These are phyloP conservation scores for Sarocladium strictum DNA, from an alignment of 2,329 filamentous ascomycete genomes.

Conservation along the genomic window DNA sequence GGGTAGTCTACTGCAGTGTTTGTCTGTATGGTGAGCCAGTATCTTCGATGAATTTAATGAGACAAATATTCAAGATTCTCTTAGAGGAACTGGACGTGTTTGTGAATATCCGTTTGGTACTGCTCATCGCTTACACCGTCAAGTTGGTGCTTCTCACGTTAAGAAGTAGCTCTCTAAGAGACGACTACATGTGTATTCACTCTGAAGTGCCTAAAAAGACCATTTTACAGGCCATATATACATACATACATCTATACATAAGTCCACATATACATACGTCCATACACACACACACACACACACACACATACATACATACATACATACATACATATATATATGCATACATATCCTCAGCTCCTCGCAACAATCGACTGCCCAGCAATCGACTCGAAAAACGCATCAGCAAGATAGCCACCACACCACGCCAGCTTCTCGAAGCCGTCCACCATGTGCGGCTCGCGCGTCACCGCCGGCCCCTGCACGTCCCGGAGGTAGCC, in stretches of 20 bases:
- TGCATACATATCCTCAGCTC: not conserved
- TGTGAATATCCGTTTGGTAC: too few species aligned
- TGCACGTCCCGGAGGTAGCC: constrained; percentile 21
- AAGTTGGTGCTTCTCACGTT: too few species aligned
- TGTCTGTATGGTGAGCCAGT: not conserved
- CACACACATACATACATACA: not conserved
- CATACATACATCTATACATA: not conserved
- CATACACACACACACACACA: too few species aligned
- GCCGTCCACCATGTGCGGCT: constrained; percentile 23
- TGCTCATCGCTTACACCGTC: too few species aligned
- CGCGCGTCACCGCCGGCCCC: constrained; percentile 20
- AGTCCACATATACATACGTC: not conserved
- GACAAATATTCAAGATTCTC: too few species aligned
- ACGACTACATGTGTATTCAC: too few species aligned
- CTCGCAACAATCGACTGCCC: constrained; percentile 17
- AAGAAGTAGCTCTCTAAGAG: too few species aligned
- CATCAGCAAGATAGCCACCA: constrained; percentile 29
- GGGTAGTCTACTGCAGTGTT: not conserved
- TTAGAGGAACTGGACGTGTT: too few species aligned
- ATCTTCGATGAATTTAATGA: too few species aligned
- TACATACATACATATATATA: not conserved
- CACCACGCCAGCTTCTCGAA: constrained; percentile 30
- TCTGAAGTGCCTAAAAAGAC: too few species aligned
- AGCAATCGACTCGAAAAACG: constrained; percentile 26
- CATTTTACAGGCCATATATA: not conserved